Conservation (phyloP, 2,329 filamentous ascomycete genomes). For the Fusarium sulawesiense region DNA sequence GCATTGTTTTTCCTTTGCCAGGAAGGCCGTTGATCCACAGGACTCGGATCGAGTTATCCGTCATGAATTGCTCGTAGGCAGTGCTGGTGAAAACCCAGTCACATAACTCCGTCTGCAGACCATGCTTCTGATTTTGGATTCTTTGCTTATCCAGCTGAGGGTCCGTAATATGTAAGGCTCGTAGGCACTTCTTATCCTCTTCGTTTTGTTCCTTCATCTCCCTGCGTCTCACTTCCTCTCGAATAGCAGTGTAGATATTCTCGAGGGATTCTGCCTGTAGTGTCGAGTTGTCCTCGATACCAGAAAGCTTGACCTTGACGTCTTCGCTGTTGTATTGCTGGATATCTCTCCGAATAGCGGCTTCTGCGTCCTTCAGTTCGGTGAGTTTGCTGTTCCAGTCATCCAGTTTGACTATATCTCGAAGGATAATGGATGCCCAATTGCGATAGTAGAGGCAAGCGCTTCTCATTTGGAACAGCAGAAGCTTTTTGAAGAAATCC, state of each 20-base stretch:
- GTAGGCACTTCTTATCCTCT: background rate
- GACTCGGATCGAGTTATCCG: background rate
- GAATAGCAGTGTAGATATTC: background rate
- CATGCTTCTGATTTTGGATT: background rate
- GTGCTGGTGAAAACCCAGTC: background rate
- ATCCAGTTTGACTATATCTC: background rate
- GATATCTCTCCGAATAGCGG: background rate
- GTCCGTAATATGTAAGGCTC: background rate
- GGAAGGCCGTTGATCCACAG: background rate
- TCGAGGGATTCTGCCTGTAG: background rate
- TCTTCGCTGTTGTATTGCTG: conserved; percentile 4
- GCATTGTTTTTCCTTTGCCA: background rate
- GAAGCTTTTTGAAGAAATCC: background rate
- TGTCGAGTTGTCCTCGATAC: background rate
- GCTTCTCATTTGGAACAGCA: background rate
- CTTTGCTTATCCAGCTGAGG: background rate
- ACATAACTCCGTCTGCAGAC: background rate
- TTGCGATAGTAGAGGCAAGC: background rate
- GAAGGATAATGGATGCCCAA: background rate
- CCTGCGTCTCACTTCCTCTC: background rate
- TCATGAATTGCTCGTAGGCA: background rate
- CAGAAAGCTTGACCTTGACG: background rate
- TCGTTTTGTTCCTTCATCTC: background rate
- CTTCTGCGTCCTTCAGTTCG: background rate
- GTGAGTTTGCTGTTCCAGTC: background rate